phyloP scores from a whole-genome alignment of 1,284 basidiomycete species.

The Ganoderma sp. region DNA sequence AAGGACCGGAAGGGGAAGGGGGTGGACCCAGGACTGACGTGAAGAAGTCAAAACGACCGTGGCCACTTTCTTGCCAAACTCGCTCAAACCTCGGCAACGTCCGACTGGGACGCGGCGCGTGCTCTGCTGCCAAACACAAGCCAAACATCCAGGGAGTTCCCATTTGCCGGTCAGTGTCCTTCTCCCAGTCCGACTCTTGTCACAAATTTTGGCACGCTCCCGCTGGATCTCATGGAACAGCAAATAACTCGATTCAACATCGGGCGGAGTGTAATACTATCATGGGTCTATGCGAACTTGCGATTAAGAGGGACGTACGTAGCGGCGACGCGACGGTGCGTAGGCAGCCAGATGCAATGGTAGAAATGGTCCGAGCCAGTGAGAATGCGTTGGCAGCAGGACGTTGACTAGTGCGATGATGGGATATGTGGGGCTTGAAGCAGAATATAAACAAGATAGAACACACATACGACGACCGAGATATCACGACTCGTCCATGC shows the following conservation, averaged over 20 bases:
- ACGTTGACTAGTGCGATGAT: slow-evolving; percentile 17
- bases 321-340: slow-evolving; percentile 12
- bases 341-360: slow-evolving; percentile 15
- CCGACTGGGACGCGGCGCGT: slow-evolving; percentile 13
- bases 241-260: slow-evolving; percentile 17
- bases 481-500: slow-evolving; percentile 42
- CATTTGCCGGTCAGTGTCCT: background rate
- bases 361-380: slow-evolving; percentile 19
- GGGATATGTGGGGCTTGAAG: slow-evolving; percentile 12
- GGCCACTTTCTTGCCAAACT: slow-evolving; percentile 6
- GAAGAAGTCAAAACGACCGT: slow-evolving; percentile 8
- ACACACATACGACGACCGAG: slow-evolving; percentile 13
- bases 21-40: slow-evolving; percentile 17
- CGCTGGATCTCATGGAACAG: background rate
- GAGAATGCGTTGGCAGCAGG: slow-evolving; percentile 19
- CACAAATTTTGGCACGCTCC: background rate
- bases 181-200: slow-evolving; percentile 16
- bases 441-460: slow-evolving; percentile 25
- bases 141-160: background rate
- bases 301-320: slow-evolving; percentile 26
- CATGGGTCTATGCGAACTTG: slow-evolving; percentile 24
- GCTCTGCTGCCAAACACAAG: background rate
- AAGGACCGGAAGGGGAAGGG: slow-evolving; percentile 18
- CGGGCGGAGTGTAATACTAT: slow-evolving; percentile 16
- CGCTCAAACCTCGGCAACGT: slow-evolving; percentile 19